Base-by-base conservation (phyloP, 805 yeast species). In the Metschnikowia koreensis region DNA sequence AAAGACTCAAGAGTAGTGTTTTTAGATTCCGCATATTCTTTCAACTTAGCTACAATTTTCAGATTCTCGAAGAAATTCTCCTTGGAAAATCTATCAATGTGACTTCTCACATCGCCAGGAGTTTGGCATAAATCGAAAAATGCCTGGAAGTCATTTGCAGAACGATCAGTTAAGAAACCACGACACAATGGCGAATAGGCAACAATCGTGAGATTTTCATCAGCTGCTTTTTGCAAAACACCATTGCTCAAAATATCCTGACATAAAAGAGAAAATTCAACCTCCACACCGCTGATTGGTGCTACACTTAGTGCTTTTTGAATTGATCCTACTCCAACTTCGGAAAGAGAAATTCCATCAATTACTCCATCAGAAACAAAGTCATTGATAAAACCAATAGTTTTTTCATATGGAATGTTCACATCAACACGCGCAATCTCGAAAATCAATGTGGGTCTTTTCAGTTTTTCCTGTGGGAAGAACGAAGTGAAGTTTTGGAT, bases 151-250 rank as follows among this genome's bases (percentile, higher is more conserved):
- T 68, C 60, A 6, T 77, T 67, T 27, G 68, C 81, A 48, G 83
- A 68, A 34, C 62, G 55, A 51, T 94, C 96, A 3, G 93, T 84
- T 49, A 91, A 75, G 54, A 85, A 71, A 1, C 97, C 97, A 61
- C 88, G 78, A 9, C 91, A 86, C 50, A 91, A 74, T 31, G 97
- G 97, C 31, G 96, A 86, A 68, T 91, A 91, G 27, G 91, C 88
- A 51, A 89, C 74, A 31, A 89, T 73, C 12, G 94, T 86, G 50
- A 91, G 79, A 13, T 74, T 74, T 34, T 76, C 67, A 54, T 84
- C 81, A 17, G 80, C 76, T 56, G 86, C 81, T 6, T 79, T 76
- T 3, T 76, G 80, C 55, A 84, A 79, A 17, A 87, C 75, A 1
- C 93, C 96, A 63, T 87, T 82, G 2, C 65, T 52, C 41, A 82